These are phyloP conservation scores for Sporobolomyces pararoseus DNA, from an alignment of 768 basidiomycete genomes.

Conservation along the genomic window DNA sequence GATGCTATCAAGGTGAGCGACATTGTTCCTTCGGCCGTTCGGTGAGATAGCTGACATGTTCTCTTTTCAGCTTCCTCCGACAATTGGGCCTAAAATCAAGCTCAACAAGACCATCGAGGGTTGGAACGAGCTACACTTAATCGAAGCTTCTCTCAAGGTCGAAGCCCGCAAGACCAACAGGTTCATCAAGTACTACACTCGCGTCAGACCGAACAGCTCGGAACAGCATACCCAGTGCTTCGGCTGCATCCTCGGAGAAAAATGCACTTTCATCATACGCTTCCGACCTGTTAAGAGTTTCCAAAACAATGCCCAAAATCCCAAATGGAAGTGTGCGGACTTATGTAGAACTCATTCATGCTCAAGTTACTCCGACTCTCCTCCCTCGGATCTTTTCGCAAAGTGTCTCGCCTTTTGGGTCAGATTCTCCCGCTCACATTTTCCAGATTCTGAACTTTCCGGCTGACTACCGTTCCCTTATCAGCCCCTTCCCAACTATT, in stretches of 20 bases:
- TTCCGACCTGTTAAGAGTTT: not conserved
- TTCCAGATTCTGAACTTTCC: no score
- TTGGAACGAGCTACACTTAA: not conserved
- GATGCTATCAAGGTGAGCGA: not conserved
- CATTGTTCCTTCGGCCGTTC: not conserved
- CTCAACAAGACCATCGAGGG: not conserved
- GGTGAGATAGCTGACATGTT: not conserved
- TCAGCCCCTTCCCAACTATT: not conserved
- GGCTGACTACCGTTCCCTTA: not conserved
- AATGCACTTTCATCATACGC: not conserved
- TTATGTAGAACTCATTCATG: not conserved
- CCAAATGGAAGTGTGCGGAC: not conserved
- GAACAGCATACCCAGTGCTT: not conserved
- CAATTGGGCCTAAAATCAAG: not conserved
- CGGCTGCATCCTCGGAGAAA: not conserved
- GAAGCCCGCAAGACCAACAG: slow-evolving; percentile 1
- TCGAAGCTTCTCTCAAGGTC: slow-evolving; percentile 1
- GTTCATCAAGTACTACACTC: not conserved
- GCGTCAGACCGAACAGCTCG: not conserved
- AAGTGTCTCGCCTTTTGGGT: not conserved
- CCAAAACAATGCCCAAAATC: not conserved
- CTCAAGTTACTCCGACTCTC: not conserved
- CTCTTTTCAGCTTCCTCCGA: not conserved
- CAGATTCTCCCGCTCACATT: not conserved
- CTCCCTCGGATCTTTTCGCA: not conserved